Base-by-base conservation (phyloP, 1,284 basidiomycete genomes). In the Irpex lacteus region DNA sequence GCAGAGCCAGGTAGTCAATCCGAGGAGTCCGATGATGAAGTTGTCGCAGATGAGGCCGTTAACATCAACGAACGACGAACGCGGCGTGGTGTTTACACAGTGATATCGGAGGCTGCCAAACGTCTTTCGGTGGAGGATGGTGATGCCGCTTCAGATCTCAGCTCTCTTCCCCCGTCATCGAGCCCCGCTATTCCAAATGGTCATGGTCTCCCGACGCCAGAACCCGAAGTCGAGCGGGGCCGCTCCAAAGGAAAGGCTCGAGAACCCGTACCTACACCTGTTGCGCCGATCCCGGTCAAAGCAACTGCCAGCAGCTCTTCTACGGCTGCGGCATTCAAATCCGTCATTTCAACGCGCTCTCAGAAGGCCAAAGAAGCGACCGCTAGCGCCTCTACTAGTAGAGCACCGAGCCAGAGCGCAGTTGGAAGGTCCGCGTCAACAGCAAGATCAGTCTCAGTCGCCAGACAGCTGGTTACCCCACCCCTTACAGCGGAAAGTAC, bases 21-120 rank as follows among this genome's bases (percentile, higher is more conserved):
- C 26, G 70, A 68, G 60, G 71, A 69, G 49, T 69, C 73, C 52
- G 77, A 78, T 60, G 80, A 80, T 65, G 76, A 74, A 36, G 71
- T 72, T 61, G 71, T 83, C 13, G 70, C 55, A 36, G 32, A 56
- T 52, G 63, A 55, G 49, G 60, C 75, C 60, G 66, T 78, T 53
- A 85, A 88, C 67, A 73, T 88, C 66, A 89, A 92, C 70, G 90
- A 92, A 73, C 82, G 91, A 44, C 80, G 91, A 65, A 92, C 90
- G 54, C 84, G 90, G 49, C 82, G 90, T 50, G 90, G 91, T 49
- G 90, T 92, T 5, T 92, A 92, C 73, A 88, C 88, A 59, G 79
- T 89, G 62, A 79, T 84, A 65, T 77, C 79, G 60, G 83, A 86
- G 65, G 82, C 85, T 60, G 81, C 81, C 59, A 80, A 84, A 60